Percentiles rank a stretch among this genome's conserved stretches.
Conservation (phyloP, 1,139 yeast genomes). For the Candida labiduridarum region DNA sequence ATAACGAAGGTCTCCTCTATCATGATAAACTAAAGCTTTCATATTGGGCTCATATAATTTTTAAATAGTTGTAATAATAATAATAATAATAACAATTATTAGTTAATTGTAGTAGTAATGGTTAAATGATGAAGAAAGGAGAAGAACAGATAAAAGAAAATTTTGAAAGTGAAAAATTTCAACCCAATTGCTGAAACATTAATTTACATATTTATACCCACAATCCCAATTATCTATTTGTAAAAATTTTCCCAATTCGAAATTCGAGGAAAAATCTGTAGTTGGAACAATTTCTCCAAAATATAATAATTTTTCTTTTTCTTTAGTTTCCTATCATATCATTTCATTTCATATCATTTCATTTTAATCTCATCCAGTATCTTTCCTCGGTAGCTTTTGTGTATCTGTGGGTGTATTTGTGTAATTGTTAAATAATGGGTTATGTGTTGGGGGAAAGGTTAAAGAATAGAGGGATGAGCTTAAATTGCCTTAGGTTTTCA, state of each 20-base stretch:
- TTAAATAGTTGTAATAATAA: background rate
- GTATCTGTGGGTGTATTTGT: no score
- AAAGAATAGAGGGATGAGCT: no score
- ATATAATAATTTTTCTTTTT: background rate
- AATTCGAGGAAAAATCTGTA: background rate
- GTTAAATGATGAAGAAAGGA: background rate
- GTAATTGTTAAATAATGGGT: no score
- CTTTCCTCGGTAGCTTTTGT: no score
- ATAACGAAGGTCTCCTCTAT: slow-evolving; percentile 49
- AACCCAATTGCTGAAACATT: background rate
- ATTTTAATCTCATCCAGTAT: no score
- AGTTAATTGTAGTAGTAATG: background rate
- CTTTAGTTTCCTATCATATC: background rate
- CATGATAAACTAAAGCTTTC: slow-evolving; percentile 60
- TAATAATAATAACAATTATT: background rate
- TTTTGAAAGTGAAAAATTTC: background rate
- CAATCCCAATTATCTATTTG: background rate
- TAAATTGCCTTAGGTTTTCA: no score
- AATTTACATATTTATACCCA: slow-evolving; percentile 1
- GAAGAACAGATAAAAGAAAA: background rate
- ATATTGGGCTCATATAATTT: slow-evolving; percentile 22
- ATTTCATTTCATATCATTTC: background rate
- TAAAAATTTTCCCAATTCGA: no score
- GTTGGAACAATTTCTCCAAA: no score
- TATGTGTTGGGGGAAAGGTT: no score